Percentiles rank a stretch among this genome's conserved stretches.
Conservation (phyloP, 768 basidiomycete genomes). For the Mycena alexandri region DNA sequence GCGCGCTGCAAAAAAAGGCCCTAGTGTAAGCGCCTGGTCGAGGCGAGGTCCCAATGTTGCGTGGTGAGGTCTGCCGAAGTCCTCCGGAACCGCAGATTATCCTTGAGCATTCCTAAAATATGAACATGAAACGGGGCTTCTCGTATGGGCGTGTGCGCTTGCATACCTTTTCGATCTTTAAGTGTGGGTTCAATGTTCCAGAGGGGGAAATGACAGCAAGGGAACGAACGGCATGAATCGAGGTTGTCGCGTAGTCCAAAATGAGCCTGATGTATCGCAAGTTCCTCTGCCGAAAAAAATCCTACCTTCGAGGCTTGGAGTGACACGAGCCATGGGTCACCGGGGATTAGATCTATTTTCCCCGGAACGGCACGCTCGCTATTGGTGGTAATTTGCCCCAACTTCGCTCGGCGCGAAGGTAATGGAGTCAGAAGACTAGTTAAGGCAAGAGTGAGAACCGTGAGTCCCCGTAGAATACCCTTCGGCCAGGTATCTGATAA, state of each 20-base stretch:
- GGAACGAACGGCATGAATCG: background rate
- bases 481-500: constrained; percentile 1
- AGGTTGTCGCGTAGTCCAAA: background rate
- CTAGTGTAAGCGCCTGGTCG: background rate
- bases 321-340: constrained; percentile 22
- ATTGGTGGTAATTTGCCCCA: constrained; percentile 21
- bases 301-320: background rate
- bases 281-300: constrained; percentile 14
- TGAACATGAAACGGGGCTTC: constrained; percentile 11
- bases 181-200: constrained; percentile 22
- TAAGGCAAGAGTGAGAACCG: background rate
- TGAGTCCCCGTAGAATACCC: constrained; percentile 10
- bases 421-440: constrained; percentile 9
- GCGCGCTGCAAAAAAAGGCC: background rate
- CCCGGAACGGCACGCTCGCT: background rate
- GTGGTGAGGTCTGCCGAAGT: background rate
- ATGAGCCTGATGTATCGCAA: constrained; percentile 9
- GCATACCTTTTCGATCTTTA: constrained; percentile 23
- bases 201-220: constrained; percentile 22
- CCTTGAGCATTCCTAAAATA: constrained; percentile 11
- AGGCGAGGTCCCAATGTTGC: constrained; percentile 1
- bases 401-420: background rate
- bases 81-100: constrained; percentile 21
- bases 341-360: background rate
- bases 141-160: constrained; percentile 20